Evolutionary conservation across 2,329 filamentous ascomycete species (phyloP), one percentile per base, ranked within the genome.

Genomic region (Penicillium brevicompactum): DNA sequence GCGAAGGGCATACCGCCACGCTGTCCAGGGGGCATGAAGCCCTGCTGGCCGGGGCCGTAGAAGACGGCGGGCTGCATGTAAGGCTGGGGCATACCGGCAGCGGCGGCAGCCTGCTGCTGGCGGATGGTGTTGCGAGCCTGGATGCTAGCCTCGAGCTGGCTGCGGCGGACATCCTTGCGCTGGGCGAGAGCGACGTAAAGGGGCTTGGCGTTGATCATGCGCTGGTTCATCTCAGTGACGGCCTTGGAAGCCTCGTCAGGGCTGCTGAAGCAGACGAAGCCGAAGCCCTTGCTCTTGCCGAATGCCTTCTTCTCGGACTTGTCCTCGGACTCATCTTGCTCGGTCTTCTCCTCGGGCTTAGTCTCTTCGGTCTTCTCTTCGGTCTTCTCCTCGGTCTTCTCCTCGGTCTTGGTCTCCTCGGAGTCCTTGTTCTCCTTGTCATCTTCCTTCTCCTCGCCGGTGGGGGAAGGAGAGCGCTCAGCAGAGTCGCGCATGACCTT

Each of bases 251-350:
- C 94, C 77, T 99, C 94, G 70, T 99, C 94, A 58, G 94, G 92
- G 84, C 96, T 97, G 85, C 90, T 94, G 84, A 99, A 99, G 89
- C 94, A 99, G 73, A 99, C 94, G 77, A 99, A 99, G 70, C 94
- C 94, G 76, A 99, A 99, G 76, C 94, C 94, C 85, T 97, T 99
- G 88, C 92, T 96, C 90, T 97, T 97, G 76, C 94, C 94, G 58
- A 96, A 84, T 49, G 81, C 74, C 76, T 84, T 85, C 80, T 86
- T 86, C 70, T 84, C 80, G 52, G 80, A 74, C 74, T 84, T 83
- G 60, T 84, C 78, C 54, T 79, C 75, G 46, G 80, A 76, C 61
- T 87, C 86, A 60, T 83, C 77, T 62, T 80, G 78, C 58, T 79
- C 69, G 67, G 84, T 79, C 58, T 84, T 82, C 61, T 84, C 34